phyloP scores from a whole-genome alignment of 257 asterid species.

The Solanum medicagineum region DNA sequence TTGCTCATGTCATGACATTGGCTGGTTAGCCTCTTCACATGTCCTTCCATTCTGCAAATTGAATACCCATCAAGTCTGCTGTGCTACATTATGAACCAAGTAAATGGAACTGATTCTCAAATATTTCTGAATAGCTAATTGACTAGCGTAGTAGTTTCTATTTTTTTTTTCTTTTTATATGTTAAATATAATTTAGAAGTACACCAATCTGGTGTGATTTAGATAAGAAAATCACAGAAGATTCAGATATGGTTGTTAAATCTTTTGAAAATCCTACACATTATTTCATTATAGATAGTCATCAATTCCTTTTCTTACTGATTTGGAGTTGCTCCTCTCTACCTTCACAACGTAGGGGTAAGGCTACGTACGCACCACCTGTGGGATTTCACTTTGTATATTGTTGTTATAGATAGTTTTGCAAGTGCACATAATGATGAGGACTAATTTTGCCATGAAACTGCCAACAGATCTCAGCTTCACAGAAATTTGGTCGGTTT shows the following conservation, averaged over 20 bases:
- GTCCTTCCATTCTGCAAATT: neutral
- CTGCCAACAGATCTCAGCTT: conserved; percentile 22
- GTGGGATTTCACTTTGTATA: too few species aligned
- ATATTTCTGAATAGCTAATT: neutral
- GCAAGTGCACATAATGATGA: neutral
- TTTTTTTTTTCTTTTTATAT: neutral
- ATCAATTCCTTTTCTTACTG: neutral
- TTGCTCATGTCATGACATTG: neutral
- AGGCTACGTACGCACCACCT: neutral
- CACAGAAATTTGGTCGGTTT: conserved; percentile 43
- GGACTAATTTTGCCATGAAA: neutral
- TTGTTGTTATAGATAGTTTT: neutral
- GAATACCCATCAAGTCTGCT: neutral
- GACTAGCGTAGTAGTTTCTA: neutral
- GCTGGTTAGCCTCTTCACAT: neutral
- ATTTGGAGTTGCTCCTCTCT: neutral
- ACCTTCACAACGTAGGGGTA: neutral
- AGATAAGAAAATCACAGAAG: neutral
- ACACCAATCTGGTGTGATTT: neutral
- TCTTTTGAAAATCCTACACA: neutral
- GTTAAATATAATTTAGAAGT: neutral
- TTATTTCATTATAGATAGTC: neutral
- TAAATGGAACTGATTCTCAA: neutral
- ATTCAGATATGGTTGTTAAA: neutral
- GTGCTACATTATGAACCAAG: neutral